Percentiles rank a stretch among this genome's conserved stretches.
These are phyloP conservation scores for Tubosaeta brunneosetosa DNA, from an alignment of 768 basidiomycete genomes.

Conservation along the genomic window DNA sequence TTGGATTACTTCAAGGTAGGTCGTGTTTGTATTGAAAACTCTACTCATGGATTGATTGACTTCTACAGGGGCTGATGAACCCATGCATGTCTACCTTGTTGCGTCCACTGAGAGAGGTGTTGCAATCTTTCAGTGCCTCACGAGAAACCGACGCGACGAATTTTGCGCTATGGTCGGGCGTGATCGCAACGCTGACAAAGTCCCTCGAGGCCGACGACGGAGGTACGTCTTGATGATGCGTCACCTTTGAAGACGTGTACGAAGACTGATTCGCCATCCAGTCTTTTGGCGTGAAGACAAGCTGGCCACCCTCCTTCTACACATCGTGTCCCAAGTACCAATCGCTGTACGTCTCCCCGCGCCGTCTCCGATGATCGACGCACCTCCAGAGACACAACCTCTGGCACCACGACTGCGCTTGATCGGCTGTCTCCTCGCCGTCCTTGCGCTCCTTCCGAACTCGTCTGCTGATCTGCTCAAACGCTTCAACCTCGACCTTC, in stretches of 20 bases:
- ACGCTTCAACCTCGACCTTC: constrained; percentile 70
- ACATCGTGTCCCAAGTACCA: constrained; percentile 63
- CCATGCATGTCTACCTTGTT: constrained; percentile 84
- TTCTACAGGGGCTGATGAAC: constrained; percentile 69
- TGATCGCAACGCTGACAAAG: constrained; percentile 59
- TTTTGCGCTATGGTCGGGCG: constrained; percentile 55
- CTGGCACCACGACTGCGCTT: constrained; percentile 11
- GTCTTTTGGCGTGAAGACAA: constrained; percentile 91
- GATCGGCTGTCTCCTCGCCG: constrained; percentile 15
- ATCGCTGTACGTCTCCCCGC: constrained; percentile 36
- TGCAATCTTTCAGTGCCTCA: constrained; percentile 46
- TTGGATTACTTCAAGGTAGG: constrained; percentile 86
- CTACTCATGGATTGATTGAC: neutral
- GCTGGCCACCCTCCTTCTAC: constrained; percentile 53
- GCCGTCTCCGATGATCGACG: neutral
- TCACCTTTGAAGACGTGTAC: neutral
- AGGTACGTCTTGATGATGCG: constrained; percentile 41
- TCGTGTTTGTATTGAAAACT: too few species aligned
- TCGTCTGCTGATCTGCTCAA: constrained; percentile 52
- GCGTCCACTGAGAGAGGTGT: constrained; percentile 56
- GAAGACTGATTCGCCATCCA: constrained; percentile 25
- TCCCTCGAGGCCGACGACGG: constrained; percentile 77
- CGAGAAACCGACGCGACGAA: constrained; percentile 24
- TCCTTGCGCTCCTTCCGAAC: constrained; percentile 15
- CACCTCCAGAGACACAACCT: neutral